A percentile compares a stretch with the other conserved stretches of the same genome.
Evolutionary conservation across 2,329 filamentous ascomycete species (phyloP).

Genomic region (Xylariaceae sp.): DNA sequence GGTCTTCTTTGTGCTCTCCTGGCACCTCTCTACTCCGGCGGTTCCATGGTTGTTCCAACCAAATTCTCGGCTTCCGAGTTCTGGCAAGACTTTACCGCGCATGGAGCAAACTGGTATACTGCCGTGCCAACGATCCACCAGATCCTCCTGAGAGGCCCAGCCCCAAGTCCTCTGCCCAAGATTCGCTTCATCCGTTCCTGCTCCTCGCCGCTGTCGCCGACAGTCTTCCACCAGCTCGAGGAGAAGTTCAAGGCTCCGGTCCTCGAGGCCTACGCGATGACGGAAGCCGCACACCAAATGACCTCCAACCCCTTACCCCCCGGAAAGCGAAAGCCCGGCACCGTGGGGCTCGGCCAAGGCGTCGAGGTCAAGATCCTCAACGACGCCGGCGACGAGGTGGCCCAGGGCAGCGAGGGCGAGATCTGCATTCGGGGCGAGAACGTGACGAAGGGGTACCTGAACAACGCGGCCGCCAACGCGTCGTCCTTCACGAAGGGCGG

Average conservation of each 20-base stretch:
- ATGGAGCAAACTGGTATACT: constrained; percentile 88
- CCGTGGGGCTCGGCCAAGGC: constrained; percentile 80
- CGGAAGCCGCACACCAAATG: constrained; percentile 85
- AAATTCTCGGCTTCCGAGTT: constrained; percentile 84
- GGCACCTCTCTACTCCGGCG: constrained; percentile 73
- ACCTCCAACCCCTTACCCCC: constrained; percentile 74
- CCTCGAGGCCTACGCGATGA: constrained; percentile 91
- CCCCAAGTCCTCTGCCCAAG: constrained; percentile 66
- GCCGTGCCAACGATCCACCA: constrained; percentile 93
- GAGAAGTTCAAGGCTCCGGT: constrained; percentile 76
- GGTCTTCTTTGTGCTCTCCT: constrained; percentile 84
- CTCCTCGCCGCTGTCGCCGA: constrained; percentile 81
- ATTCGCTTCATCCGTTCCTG: constrained; percentile 90
- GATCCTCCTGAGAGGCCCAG: constrained; percentile 75
- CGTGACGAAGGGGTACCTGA: constrained; percentile 82
- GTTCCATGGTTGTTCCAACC: constrained; percentile 76
- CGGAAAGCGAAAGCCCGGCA: constrained; percentile 75
- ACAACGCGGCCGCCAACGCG: constrained; percentile 77
- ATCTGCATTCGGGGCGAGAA: constrained; percentile 84
- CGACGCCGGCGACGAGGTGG: constrained; percentile 66
- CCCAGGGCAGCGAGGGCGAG: constrained; percentile 73
- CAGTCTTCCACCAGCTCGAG: constrained; percentile 79
- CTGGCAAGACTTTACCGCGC: constrained; percentile 74
- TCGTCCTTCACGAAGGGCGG: constrained; percentile 73
- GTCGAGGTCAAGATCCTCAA: constrained; percentile 81